Evolutionary conservation across 345 rosid species (phyloP).

Genomic region (Iberis pinnata): DNA sequence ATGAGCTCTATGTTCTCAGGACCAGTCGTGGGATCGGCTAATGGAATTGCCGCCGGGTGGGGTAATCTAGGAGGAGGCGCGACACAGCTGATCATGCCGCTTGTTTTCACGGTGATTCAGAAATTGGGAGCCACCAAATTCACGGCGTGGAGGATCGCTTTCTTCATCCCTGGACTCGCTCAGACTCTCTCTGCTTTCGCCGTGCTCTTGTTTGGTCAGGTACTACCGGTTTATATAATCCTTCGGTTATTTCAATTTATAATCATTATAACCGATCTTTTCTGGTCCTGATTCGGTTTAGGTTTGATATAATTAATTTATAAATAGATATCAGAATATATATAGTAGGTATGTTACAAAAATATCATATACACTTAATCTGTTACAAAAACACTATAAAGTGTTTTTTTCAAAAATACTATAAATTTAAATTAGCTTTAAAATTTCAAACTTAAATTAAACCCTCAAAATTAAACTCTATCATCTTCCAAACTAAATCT

Average conservation of each 20-base stretch:
- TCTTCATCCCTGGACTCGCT: slow-evolving; percentile 72
- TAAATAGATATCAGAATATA: too few species aligned
- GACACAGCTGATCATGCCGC: slow-evolving; percentile 86
- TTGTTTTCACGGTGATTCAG: slow-evolving; percentile 48
- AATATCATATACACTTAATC: too few species aligned
- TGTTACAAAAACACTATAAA: too few species aligned
- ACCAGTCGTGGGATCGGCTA: slow-evolving; percentile 67
- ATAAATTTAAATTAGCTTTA: too few species aligned
- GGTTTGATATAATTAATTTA: too few species aligned
- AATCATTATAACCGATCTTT: neutral
- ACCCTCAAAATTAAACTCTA: too few species aligned
- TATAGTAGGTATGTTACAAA: too few species aligned
- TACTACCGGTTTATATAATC: slow-evolving; percentile 14
- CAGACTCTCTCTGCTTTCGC: slow-evolving; percentile 67
- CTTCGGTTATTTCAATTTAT: neutral
- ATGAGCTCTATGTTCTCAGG: slow-evolving; percentile 89
- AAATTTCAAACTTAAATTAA: too few species aligned
- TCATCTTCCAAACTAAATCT: too few species aligned
- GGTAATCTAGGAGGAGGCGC: slow-evolving; percentile 92
- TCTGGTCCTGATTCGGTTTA: neutral
- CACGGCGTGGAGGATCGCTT: slow-evolving; percentile 87
- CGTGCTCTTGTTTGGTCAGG: slow-evolving; percentile 66
- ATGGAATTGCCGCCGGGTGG: slow-evolving; percentile 90
- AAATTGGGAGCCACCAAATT: slow-evolving; percentile 54
- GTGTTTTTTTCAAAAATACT: too few species aligned